Evolutionary conservation across 441 rosid species (phyloP).

Genomic region (Gossypium gossypioides): DNA sequence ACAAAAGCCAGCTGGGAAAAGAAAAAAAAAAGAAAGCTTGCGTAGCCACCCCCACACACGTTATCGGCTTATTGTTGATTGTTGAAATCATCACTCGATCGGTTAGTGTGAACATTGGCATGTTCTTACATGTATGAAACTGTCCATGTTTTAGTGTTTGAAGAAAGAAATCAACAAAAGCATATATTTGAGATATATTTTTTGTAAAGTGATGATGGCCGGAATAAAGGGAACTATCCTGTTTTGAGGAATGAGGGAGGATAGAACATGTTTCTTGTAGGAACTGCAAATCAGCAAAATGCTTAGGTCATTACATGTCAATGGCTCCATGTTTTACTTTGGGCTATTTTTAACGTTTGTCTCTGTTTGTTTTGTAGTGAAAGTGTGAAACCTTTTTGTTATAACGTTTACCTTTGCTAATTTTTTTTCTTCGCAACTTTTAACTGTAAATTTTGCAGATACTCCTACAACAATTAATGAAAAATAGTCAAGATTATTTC

Average conservation of each 20-base stretch:
- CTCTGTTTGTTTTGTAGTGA: conserved; percentile 6
- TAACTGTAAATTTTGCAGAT: neutral
- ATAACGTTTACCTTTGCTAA: conserved; percentile 22
- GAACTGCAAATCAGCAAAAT: conserved; percentile 15
- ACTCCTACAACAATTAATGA: neutral
- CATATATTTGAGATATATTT: no score
- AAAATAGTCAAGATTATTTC: conserved; percentile 14
- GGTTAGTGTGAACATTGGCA: conserved; percentile 3
- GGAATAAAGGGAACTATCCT: conserved; percentile 3
- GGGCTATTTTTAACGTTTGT: conserved; percentile 16
- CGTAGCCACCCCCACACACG: conserved; percentile 2
- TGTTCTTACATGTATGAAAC: neutral
- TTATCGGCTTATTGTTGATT: neutral
- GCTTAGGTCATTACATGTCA: conserved; percentile 13
- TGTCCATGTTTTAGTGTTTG: neutral
- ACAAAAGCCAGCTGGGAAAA: conserved; percentile 12
- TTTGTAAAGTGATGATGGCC: neutral
- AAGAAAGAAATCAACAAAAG: neutral
- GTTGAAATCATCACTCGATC: neutral
- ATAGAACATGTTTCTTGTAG: conserved; percentile 19
- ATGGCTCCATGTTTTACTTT: conserved; percentile 1
- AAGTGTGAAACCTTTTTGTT: neutral
- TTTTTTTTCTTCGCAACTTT: conserved; percentile 17
- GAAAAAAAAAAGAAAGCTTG: conserved; percentile 7
- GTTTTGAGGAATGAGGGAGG: neutral